Base-by-base conservation (phyloP, 2,329 filamentous ascomycete genomes). In the Neobulgaria alba region DNA sequence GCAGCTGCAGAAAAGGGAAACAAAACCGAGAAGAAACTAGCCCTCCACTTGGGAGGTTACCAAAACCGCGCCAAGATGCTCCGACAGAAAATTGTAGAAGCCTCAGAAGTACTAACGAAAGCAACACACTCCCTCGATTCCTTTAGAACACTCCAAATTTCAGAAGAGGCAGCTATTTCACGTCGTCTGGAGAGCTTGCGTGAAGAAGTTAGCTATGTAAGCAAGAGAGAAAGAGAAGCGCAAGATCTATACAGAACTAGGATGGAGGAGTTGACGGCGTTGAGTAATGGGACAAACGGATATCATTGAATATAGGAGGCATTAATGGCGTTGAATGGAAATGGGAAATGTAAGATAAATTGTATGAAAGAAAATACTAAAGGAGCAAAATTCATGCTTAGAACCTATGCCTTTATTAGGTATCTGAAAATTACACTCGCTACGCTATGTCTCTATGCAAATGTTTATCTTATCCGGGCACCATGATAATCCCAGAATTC, bases 11-110 rank as follows among this genome's bases (percentile, higher is more conserved):
- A 90, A 53, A 75, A 81, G 42, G 85, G 85, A 39, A 86, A 87
- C 58, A 93, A 90, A 63, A 68, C 94, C 1, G 89, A 96, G 64
- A 95, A 95, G 74, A 95, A 92, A 64, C 75, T 98, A n/a, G 71
- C 73, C 0, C 71, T 94, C 39, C 82, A 92, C 55, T 77, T 94
- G 2, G 89, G 89, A 17, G 92, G 92, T 10, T 98, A 98, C 64
- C 81, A 89, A 60, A 80, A 88, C 52, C 82, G 92, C 21, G 79
- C 86, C 23, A 88, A 88, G 62, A 79, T 77, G 52, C 72, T 98
- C 18, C 76, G 79, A 16, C 74, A 79, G 45, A 96, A 95, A 67
- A 85, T 93, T 47, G 63, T 65, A 14, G 84, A 88, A 50, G 85
- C 87, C 1, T 76, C 79, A 18, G 75, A 79, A 15, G 83, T 83